Evolutionary conservation across 73 alveolate genomes (phyloP), one percentile per base, ranked within the genome.

Genomic region (Breviolum minutum): DNA sequence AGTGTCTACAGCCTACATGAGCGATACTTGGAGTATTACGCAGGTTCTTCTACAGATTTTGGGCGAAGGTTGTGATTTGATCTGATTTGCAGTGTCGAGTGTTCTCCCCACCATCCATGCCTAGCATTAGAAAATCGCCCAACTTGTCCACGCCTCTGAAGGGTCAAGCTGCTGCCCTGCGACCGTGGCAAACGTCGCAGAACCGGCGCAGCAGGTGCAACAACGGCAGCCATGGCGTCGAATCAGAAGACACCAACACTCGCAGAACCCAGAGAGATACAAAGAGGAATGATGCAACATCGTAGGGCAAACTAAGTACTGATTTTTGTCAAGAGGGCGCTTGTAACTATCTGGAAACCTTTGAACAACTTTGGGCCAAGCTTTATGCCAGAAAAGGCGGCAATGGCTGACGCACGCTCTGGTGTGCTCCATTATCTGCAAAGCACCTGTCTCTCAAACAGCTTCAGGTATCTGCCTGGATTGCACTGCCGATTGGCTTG

Each of bases 361-460:
- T 77, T 29, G 86, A 77, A 77, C 86, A 77, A 62, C 63, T 77
- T 77, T 77, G 86, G 86, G 86, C 86, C 86, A 77, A 77, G 86
- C 86, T 77, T 76, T 61, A 61, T 20, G 62, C 24, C 85, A 76
- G 32, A 40, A 40, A 40, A 40, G 54, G 54, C 54, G 0, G 54
- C 54, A 40, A 40, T 40, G 54, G 54, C 54, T 40, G 54, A 40
- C 54, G 54, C 54, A 40, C 54, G 54, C 54, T 40, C 54, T 40
- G 54, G 54, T 40, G 54, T 40, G 54, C 54, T 40, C 54, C 54
- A 40, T 40, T 40, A 40, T 40, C 54, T 40, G 54, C 54, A 40
- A 40, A 40, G 54, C 54, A 40, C 54, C 54, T 40, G 54, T 40
- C 54, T 40, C 3, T 40, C 54, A 40, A 40, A 40, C 54, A 40